Conservation (phyloP, 2,329 filamentous ascomycete species). For the Xylaria hypoxylon region DNA sequence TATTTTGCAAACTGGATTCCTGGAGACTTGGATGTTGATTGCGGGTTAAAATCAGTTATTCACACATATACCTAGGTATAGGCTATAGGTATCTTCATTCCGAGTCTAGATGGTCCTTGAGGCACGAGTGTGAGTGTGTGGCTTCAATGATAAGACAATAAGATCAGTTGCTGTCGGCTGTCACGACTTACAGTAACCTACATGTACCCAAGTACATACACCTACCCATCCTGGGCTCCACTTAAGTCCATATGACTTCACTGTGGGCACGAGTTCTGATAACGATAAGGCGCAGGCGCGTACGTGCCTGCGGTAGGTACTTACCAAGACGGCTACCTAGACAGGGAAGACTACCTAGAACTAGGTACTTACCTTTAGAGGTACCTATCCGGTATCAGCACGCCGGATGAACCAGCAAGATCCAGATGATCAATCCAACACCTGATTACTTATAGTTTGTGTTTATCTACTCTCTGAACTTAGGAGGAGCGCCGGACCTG, state of each 20-base stretch:
- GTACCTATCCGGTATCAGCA: constrained; percentile 16
- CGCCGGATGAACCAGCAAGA: constrained; percentile 34
- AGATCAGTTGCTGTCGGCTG: constrained; percentile 8
- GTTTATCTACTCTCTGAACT: not conserved
- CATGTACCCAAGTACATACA: not conserved
- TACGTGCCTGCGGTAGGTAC: constrained; percentile 19
- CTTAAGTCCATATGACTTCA: constrained; percentile 44
- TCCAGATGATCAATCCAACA: constrained; percentile 40
- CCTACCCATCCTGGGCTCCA: not conserved
- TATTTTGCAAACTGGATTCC: not conserved
- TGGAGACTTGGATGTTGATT: not conserved
- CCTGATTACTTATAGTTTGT: constrained; percentile 8
- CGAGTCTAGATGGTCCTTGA: not conserved
- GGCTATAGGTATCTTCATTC: not conserved
- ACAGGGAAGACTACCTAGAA: too few relatives aligned
- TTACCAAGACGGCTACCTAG: not conserved
- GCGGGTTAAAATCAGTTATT: not conserved
- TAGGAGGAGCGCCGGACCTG: not conserved
- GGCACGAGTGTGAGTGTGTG: not conserved
- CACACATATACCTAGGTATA: not conserved
- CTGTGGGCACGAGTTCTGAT: constrained; percentile 35
- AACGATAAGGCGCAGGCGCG: constrained; percentile 39
- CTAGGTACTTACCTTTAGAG: too few relatives aligned
- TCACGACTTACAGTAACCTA: not conserved
- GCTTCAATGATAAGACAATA: constrained; percentile 10